Evolutionary conservation across 2,329 filamentous ascomycete genomes (phyloP), one percentile per base, ranked within the genome.

Genomic region (Didymella pomorum): DNA sequence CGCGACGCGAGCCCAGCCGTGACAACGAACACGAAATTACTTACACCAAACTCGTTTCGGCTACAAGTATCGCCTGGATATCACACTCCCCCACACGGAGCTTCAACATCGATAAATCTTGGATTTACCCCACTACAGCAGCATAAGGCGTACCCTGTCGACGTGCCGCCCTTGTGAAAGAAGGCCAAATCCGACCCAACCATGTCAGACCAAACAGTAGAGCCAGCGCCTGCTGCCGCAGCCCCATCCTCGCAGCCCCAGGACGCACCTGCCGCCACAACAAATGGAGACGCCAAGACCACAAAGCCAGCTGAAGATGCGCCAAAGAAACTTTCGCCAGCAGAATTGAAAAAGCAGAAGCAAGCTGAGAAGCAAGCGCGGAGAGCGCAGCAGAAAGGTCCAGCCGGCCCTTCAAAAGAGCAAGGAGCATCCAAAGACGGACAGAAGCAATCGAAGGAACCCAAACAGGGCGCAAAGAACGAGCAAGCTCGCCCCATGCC

Each of bases 291-390:
- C 21, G 51, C 66, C 43, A 65, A 69, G 63, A 64, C 66, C n/a
- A 35, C 64, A 43, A 62, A 66, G 45, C 55, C 67, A 16, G 59
- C 62, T 23, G 64, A 62, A 20, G 62, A 63, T 12, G 63, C 62
- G 18, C 70, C 77, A 44, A 69, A 75, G 68, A 90, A 91, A 75
- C 80, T 91, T 29, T 87, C 90, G 1, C 84, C 85, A 33, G 92
- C 92, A 20, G 90, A 96, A 77, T 75, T 96, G 71, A 98, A 98
- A 80, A 94, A 93, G 71, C 88, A 87, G 75, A 89, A 90, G 61
- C 94, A 97, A 76, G 93, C 92, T 29, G 94, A 97, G 76, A 98
- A 97, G 80, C 90, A 91, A 51, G 93, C 93, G 45, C 85, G 92
- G 61, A 86, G 94, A 80, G 92, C 90, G 47, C 88, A 74, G 88